These are phyloP conservation scores for Pseudocercospora fuligena DNA, from an alignment of 2,329 filamentous ascomycete genomes.

Conservation along the genomic window DNA sequence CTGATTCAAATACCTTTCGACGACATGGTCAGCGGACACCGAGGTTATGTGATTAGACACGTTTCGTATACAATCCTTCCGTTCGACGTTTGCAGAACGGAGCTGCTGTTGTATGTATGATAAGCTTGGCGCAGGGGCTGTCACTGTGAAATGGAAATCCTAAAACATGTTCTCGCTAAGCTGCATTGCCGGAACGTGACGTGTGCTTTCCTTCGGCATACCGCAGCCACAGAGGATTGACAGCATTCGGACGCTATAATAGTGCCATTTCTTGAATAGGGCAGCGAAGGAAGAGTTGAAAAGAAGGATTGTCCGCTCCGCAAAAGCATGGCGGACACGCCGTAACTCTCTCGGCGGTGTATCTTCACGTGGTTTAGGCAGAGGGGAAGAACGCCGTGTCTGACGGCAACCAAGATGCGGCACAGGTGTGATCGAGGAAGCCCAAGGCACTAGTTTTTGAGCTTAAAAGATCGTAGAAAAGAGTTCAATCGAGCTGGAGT, in stretches of 20 bases:
- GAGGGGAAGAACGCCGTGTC: constrained; percentile 6
- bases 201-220: background rate
- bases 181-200: background rate
- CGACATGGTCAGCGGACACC: background rate
- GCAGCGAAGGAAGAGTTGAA: background rate
- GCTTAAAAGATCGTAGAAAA: background rate
- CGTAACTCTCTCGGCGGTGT: constrained; percentile 15
- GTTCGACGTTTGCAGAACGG: background rate
- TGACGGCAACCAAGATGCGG: constrained; percentile 10
- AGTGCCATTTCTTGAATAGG: background rate
- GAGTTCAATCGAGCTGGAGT: background rate
- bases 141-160: background rate
- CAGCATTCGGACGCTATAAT: background rate
- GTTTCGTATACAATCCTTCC: background rate
- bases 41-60: background rate
- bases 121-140: background rate
- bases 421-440: constrained; percentile 1
- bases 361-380: constrained; percentile 7
- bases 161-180: background rate
- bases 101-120: background rate
- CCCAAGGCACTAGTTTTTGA: background rate
- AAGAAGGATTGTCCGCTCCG: background rate
- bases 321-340: constrained; percentile 7
- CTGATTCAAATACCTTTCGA: background rate
- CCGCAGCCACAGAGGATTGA: background rate